phyloP scores from a whole-genome alignment of 106 monocot genomes.

The Alisma plantagoaquatica region DNA sequence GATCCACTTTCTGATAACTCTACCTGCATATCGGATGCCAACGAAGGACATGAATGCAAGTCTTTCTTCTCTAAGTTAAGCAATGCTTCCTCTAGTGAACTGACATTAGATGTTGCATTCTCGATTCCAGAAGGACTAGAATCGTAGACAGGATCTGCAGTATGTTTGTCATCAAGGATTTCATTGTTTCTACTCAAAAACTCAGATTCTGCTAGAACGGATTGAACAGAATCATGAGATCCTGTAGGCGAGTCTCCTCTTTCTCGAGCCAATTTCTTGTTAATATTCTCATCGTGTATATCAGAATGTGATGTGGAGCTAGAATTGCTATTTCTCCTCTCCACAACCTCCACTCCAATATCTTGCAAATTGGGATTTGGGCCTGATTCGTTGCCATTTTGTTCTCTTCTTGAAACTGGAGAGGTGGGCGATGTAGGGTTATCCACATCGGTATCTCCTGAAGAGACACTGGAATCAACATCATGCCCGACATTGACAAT shows the following conservation, averaged over 20 bases:
- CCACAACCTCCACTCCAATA: neutral
- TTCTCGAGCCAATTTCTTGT: conserved; percentile 2
- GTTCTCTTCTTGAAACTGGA: conserved; percentile 3
- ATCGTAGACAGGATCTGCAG: conserved; percentile 43
- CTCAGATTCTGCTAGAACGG: conserved; percentile 4
- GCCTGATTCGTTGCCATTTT: neutral
- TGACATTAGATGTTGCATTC: conserved; percentile 16
- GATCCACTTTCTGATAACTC: conserved; percentile 4
- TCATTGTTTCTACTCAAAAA: conserved; percentile 7
- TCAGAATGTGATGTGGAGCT: conserved; percentile 27
- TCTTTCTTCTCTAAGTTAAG: conserved; percentile 14
- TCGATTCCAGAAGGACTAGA: conserved; percentile 37
- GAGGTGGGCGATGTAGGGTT: conserved; percentile 9
- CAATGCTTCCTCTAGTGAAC: conserved; percentile 19
- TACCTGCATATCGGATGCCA: conserved; percentile 10
- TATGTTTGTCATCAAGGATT: conserved; percentile 16
- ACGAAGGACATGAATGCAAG: conserved; percentile 13
- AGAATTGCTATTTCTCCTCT: neutral
- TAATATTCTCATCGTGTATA: conserved; percentile 7
- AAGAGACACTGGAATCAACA: too few relatives aligned
- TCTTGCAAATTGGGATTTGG: neutral
- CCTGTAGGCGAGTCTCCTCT: neutral
- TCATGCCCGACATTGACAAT: too few relatives aligned
- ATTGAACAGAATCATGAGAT: neutral
- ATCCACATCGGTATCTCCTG: conserved; percentile 1